These are phyloP conservation scores for Ceratocystis variospora DNA, from an alignment of 2,329 filamentous ascomycete species.

Conservation along the genomic window DNA sequence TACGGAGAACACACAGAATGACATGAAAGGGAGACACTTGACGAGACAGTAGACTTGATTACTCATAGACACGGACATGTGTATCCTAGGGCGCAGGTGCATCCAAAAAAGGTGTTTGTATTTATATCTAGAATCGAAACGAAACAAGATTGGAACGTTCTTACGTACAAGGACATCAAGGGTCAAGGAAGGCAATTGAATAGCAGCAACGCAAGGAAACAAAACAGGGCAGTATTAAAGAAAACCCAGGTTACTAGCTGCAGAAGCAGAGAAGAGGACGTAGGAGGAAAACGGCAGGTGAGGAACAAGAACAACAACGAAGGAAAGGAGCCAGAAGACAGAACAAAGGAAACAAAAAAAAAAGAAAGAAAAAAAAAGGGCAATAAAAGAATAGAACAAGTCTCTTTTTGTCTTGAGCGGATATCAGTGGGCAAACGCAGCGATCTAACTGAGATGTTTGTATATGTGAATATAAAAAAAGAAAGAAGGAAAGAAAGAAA, in stretches of 20 bases:
- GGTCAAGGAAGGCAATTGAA: constrained; percentile 5
- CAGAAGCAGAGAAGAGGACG: constrained; percentile 15
- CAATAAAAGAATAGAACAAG: background rate
- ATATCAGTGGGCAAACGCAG: background rate
- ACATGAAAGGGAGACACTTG: too few species aligned
- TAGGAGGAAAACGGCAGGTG: constrained; percentile 20
- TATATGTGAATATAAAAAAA: constrained; percentile 1
- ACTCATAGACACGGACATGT: background rate
- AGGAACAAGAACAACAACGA: constrained; percentile 19
- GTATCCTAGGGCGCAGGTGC: background rate
- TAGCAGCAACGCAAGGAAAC: constrained; percentile 5
- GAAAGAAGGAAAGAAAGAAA: constrained; percentile 9
- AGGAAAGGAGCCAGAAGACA: constrained; percentile 17
- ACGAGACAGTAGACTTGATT: too few species aligned
- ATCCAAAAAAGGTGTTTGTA: background rate
- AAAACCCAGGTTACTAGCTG: too few species aligned
- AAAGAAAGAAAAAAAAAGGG: background rate
- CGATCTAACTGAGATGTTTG: background rate
- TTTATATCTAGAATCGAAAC: background rate
- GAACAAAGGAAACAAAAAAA: constrained; percentile 8
- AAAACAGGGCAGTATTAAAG: background rate
- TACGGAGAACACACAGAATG: too few species aligned
- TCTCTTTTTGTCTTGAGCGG: background rate
- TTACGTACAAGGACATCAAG: constrained; percentile 3
- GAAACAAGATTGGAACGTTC: background rate